Base-by-base conservation (phyloP, 768 basidiomycete species). In the Calocybe indica region DNA sequence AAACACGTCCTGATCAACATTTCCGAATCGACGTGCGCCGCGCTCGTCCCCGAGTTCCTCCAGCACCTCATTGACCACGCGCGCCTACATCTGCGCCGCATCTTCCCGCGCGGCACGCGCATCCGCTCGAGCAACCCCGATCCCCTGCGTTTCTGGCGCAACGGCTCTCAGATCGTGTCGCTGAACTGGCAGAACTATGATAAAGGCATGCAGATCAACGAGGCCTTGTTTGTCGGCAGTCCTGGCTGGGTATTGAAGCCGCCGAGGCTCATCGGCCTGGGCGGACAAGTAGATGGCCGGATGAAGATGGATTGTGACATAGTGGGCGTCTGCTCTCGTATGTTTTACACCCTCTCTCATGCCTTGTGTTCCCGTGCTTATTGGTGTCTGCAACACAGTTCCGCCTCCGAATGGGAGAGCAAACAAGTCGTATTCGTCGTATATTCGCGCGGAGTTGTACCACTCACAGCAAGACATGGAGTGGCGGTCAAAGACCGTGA, bases 161-260 rank as follows among this genome's bases (percentile, higher is more conserved):
- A 63, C 37, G 82, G 82, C 2, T 73, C 78, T 5, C 82, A 83
- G 43, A 67, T 83, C 7, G 73, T 72, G 1, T 72, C 74, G 34
- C 61, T 83, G 37, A 83, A 83, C 52, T 82, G 82, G 82, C 81
- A 83, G 61, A 67, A 64, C n/a, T 80, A 73, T 53, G 80, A 83
- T 55, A 55, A 52, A 1, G 74, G 75, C 1, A 76, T 79, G 74
- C 78, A 80, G 52, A 57, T 84, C 15, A 82, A 83, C 53, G 83
- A 82, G 58, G 82, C 70, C 0, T 70, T 84, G 73, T 84, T 83
- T 55, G 69, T 15, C 12, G 42, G 12, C 0, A 76, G 70, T 3
- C 55, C 62, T 2, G 82, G 81, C 1, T 83, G 78, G 78, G 72
- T 79, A 1, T 58, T 69, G 32, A 79, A 78, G 52, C 80, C 81